Percentiles rank a stretch among this genome's conserved stretches.
These are phyloP conservation scores for Sanghuangporus baumii DNA, from an alignment of 1,284 basidiomycete species.

Conservation along the genomic window DNA sequence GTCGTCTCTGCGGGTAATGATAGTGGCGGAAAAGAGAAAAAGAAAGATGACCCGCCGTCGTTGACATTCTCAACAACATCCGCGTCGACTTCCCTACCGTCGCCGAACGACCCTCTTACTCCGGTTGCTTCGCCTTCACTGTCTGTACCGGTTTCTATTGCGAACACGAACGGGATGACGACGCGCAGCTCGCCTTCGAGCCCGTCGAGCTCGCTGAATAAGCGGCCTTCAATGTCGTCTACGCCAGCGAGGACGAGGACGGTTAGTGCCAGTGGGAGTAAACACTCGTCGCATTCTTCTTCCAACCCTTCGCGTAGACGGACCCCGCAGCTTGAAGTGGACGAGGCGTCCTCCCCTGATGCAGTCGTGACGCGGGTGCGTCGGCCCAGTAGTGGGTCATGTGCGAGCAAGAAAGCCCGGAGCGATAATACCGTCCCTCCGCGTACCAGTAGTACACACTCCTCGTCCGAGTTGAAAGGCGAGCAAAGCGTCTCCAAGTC, in stretches of 20 bases:
- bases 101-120: not conserved
- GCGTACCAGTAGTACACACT: not conserved
- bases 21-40: not conserved
- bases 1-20: not conserved
- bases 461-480: slow-evolving; percentile 13
- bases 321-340: not conserved
- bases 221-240: not conserved
- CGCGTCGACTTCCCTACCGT: not conserved
- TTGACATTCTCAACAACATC: not conserved
- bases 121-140: not conserved
- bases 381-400: not conserved
- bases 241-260: not conserved
- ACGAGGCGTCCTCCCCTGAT: not conserved
- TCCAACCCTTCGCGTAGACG: slow-evolving; percentile 5
- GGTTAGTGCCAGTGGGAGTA: not conserved
- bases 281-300: slow-evolving; percentile 1
- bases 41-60: not conserved
- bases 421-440: not conserved
- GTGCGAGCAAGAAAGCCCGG: not conserved
- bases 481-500: not conserved
- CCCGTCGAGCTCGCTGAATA: not conserved
- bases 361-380: not conserved
- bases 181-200: not conserved
- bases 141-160: not conserved
- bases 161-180: not conserved